Base-by-base conservation (phyloP, 2,329 filamentous ascomycete genomes). In the Moelleriella libera region DNA sequence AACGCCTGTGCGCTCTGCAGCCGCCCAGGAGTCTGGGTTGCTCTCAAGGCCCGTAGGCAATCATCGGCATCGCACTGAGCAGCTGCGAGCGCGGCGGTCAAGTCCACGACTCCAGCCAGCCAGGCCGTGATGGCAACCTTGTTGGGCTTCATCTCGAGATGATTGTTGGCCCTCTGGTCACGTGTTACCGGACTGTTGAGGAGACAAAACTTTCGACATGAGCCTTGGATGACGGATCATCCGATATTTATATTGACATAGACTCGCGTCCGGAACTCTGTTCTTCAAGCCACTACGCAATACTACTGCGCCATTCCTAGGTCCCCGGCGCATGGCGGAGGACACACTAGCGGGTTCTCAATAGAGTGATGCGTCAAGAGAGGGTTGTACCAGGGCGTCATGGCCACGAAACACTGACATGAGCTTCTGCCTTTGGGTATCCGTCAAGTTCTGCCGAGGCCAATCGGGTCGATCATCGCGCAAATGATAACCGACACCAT, bases 21-120 rank as follows among this genome's bases (percentile, higher is more conserved):
- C 21, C 60, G 61, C 47, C 59, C 61, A 9, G 60, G 58, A 28
- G 53, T 57, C 46, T 59, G 57, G 10, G 56, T 63, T 40, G 64
- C 59, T 39, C 60, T 54, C 50, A 66, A 49, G n/a, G 64, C 62
- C 21, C 62, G 60, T 29, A 65, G 59, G 54, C 64, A 67, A 52
- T 65, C 62, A 54, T 67, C 63, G 44, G 61, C 60, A 48, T 54
- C 52, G 55, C 63, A 64, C 28, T 50, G 47, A 45, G 47, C 48
- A 40, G 43, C 45, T 29, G 50, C 39, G 9, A 51, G 41, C 41
- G 46, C 49, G 14, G 49, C 51, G 5, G 46, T 41, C 14, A 37
- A 34, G 40, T 48, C 46, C 29, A 32, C 30, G 30, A 47, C 31
- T 44, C 44, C 30, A 29, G 44, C 44, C 39, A 48, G 47, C 40